These are phyloP conservation scores for Grammothele lineata DNA, from an alignment of 768 basidiomycete genomes.

Conservation along the genomic window DNA sequence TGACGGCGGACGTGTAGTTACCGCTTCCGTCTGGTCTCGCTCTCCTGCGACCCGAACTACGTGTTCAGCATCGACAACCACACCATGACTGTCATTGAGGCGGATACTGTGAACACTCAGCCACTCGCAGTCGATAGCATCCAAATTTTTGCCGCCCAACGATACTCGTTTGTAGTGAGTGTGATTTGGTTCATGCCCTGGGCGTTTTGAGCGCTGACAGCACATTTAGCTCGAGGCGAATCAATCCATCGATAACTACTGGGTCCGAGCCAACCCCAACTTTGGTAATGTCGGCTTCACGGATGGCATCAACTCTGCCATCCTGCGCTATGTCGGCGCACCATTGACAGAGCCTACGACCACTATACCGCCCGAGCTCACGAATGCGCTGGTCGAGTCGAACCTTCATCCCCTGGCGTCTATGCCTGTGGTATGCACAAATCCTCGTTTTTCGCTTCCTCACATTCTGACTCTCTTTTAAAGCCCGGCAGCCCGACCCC, in stretches of 20 bases:
- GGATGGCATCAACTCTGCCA: constrained; percentile 44
- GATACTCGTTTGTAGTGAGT: constrained; percentile 43
- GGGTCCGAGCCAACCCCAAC: constrained; percentile 44
- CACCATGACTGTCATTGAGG: constrained; percentile 45
- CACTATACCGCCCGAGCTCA: constrained; percentile 1
- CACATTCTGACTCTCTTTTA: not conserved
- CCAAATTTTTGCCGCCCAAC: constrained; percentile 45
- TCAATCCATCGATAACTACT: constrained; percentile 46
- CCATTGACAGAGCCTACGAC: constrained; percentile 38
- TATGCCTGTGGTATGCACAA: too few relatives aligned
- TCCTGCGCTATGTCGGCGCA: constrained; percentile 48
- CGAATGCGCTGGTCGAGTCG: constrained; percentile 34
- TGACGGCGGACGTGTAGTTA: too few relatives aligned
- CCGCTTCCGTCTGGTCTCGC: constrained; percentile 18
- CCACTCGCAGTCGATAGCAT: constrained; percentile 40
- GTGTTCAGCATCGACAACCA: constrained; percentile 45
- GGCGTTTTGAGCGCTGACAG: not conserved
- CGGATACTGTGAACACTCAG: constrained; percentile 38
- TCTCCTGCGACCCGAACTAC: constrained; percentile 32
- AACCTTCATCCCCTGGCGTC: constrained; percentile 32
- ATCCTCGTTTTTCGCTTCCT: too few relatives aligned
- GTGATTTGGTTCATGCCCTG: not conserved
- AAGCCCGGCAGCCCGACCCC: constrained; percentile 18
- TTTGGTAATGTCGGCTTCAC: constrained; percentile 23
- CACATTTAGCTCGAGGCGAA: too few relatives aligned